Evolutionary conservation across 2,329 filamentous ascomycete species (phyloP), one percentile per base, ranked within the genome.

Genomic region (Phialophora verrucosa): DNA sequence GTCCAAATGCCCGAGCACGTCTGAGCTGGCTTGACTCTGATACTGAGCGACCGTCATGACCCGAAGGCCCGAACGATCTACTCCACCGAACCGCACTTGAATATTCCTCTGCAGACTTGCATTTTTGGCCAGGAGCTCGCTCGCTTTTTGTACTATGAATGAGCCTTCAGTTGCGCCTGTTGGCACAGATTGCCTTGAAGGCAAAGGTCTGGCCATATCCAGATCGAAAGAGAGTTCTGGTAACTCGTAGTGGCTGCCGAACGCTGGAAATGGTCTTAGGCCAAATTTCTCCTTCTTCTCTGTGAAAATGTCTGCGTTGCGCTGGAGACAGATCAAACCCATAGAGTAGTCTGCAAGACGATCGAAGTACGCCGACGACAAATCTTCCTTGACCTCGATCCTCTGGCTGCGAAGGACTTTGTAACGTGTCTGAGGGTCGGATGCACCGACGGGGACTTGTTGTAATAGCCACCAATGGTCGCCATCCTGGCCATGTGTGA

Each of bases 381-480:
- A 31, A 20, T 67, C 61, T 38, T 69, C 62, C 25, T 64, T 59
- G 44, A 69, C 47, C 32, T 67, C 65, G 38, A 72, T 66, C 55
- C 42, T 38, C 50, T 70, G 68, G 25, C n/a, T 62, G 31, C 57
- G 63, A 29, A 70, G 47, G 31, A 70, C 65, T 10, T 62, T 62
- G 27, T 68, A 68, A 11, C 54, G 65, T 42, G 58, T 27, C 35
- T 64, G 65, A 11, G 53, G 23, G 27, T 38, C 57, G 1, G 53
- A 4, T 10, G 42, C 49, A 25, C n/a, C 29, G 14, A 29, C 27
- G 3, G 44, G 7, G n/a, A 59, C 44, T 53, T 63, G 66, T 23
- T 77, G 76, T 29, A 92, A 81, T 66, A 93, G 80, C 88, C 90
- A 93, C 91, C 91, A 96, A 68, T 84, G 85, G 75, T 95, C 91